These are phyloP conservation scores for Aspergillus udagawae DNA, from an alignment of 2,329 filamentous ascomycete genomes.

Conservation along the genomic window DNA sequence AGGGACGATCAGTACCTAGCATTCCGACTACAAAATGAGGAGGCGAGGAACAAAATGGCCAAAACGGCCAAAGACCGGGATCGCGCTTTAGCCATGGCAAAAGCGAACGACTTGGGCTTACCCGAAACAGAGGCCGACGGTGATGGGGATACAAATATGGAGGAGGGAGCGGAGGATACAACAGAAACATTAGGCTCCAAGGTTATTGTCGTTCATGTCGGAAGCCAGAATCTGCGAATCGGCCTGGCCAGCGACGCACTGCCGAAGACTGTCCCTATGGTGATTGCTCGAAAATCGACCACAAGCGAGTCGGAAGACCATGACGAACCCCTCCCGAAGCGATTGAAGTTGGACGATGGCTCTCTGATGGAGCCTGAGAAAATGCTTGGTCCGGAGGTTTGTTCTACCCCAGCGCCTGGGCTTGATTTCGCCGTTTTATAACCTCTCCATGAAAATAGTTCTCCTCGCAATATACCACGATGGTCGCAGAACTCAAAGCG, in stretches of 20 bases:
- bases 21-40: constrained; percentile 81
- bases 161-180: constrained; percentile 50
- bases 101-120: constrained; percentile 61
- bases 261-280: constrained; percentile 91
- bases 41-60: constrained; percentile 75
- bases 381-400: constrained; percentile 80
- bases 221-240: constrained; percentile 91
- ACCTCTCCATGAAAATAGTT: constrained; percentile 40
- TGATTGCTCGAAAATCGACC: constrained; percentile 73
- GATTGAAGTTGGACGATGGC: constrained; percentile 56
- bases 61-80: constrained; percentile 85
- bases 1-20: constrained; percentile 94
- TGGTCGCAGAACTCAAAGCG: constrained; percentile 81
- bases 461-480: constrained; percentile 66
- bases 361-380: constrained; percentile 60
- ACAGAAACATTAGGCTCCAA: constrained; percentile 73
- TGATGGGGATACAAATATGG: constrained; percentile 55
- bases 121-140: constrained; percentile 43
- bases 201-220: constrained; percentile 90
- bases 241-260: constrained; percentile 94
- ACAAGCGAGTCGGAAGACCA: constrained; percentile 80
- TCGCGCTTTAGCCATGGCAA: constrained; percentile 72
- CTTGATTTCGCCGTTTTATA: neutral
- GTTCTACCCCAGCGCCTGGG: constrained; percentile 16
- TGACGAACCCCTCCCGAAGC: constrained; percentile 70